Conservation (phyloP, 1,284 basidiomycete species). For the Leccinum angustisporum region DNA sequence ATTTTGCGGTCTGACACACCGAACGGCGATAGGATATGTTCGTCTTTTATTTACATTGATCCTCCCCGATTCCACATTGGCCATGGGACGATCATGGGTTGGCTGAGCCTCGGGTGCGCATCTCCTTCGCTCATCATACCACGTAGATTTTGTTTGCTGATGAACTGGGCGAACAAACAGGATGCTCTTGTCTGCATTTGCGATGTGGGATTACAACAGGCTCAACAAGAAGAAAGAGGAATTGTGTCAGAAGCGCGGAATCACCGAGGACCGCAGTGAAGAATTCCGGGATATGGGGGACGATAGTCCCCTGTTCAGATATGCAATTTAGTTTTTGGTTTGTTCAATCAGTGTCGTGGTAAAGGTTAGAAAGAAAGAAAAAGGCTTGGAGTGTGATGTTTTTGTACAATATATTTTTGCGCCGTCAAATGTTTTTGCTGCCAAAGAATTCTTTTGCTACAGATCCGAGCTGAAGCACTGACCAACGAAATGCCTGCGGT, state of each 20-base stretch:
- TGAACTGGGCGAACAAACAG: conserved; percentile 12
- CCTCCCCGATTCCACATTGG: neutral
- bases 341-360: neutral
- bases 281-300: conserved; percentile 44
- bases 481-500: neutral
- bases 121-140: neutral
- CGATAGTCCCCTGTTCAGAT: conserved; percentile 38
- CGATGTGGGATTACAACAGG: neutral
- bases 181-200: neutral
- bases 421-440: neutral
- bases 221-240: neutral
- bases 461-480: neutral
- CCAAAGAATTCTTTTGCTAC: neutral
- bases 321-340: neutral
- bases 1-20: neutral
- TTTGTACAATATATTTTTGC: neutral
- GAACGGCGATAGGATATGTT: conserved; percentile 33
- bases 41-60: conserved; percentile 31
- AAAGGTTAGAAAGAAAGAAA: neutral
- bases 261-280: conserved; percentile 29
- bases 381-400: neutral
- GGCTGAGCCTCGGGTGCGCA: conserved; percentile 23
- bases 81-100: conserved; percentile 1
- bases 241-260: neutral
- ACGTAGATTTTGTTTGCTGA: neutral